Conservation (phyloP, 208 protist species). For the Leishmania turanica region DNA sequence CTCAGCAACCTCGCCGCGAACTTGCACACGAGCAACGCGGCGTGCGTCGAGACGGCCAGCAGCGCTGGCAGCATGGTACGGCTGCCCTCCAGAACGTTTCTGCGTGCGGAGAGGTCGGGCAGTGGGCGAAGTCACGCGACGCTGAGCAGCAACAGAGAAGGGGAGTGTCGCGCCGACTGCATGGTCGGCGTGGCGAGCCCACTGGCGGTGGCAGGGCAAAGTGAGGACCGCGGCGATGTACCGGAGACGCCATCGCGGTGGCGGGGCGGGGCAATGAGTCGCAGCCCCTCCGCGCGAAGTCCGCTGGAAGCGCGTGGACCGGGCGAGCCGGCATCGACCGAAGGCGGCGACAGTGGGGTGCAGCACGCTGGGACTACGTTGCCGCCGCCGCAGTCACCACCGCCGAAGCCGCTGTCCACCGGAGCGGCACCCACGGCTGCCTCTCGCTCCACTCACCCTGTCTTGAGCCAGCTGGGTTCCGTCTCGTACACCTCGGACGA, state of each 20-base stretch:
- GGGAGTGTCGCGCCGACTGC: not conserved
- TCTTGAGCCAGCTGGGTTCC: constrained; percentile 6
- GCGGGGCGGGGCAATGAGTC: constrained; percentile 1
- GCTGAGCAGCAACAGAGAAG: not conserved
- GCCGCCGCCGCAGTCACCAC: not conserved
- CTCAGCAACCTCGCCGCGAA: constrained; percentile 34
- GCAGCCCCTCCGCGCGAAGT: constrained; percentile 12
- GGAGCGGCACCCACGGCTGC: not conserved
- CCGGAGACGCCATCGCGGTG: not conserved
- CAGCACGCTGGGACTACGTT: not conserved
- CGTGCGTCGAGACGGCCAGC: constrained; percentile 7
- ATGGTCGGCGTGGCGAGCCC: not conserved
- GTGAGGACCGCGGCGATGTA: not conserved
- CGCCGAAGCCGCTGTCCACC: not conserved
- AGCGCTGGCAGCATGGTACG: constrained; percentile 15
- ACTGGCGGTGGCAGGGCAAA: not conserved
- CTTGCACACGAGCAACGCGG: constrained; percentile 13
- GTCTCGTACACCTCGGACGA: constrained; percentile 1
- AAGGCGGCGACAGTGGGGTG: not conserved
- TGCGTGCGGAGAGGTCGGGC: not conserved
- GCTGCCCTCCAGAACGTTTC: constrained; percentile 3
- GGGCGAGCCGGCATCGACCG: not conserved
- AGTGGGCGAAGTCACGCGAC: constrained; percentile 2
- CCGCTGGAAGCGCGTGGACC: not conserved
- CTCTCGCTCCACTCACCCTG: not conserved